A percentile compares a stretch with the other conserved stretches of the same genome.
phyloP scores from a whole-genome alignment of 2,329 filamentous ascomycete genomes.

The Cordyceps fumosorosea region DNA sequence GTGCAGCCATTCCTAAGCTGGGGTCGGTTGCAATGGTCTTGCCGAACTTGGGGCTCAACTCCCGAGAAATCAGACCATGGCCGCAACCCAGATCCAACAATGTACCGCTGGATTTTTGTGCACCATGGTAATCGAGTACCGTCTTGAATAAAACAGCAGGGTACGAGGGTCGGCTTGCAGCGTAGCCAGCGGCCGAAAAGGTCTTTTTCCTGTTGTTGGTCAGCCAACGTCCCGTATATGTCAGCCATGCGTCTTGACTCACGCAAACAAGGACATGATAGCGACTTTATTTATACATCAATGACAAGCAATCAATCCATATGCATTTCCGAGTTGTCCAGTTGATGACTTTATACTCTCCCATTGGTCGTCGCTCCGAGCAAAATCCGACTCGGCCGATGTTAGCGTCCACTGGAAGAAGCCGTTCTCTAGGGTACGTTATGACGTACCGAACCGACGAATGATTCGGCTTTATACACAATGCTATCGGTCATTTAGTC shows the following conservation, averaged over 20 bases:
- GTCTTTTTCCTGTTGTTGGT: conserved; percentile 39
- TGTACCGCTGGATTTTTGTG: conserved; percentile 23
- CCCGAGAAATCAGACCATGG: conserved; percentile 50
- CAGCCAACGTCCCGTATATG: background rate
- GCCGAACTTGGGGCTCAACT: conserved; percentile 46
- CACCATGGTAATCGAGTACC: conserved; percentile 47
- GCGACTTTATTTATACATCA: too few relatives aligned
- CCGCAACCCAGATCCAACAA: conserved; percentile 58
- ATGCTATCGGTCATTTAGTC: too few relatives aligned
- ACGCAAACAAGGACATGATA: conserved; percentile 44
- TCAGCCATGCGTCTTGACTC: conserved; percentile 16
- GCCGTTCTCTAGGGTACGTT: background rate
- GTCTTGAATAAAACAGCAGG: conserved; percentile 46
- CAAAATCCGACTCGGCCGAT: conserved; percentile 6
- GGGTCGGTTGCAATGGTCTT: conserved; percentile 49
- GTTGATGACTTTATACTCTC: conserved; percentile 1
- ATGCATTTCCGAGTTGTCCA: background rate
- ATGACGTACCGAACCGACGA: background rate
- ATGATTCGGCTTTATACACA: background rate
- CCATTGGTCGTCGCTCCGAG: conserved; percentile 1
- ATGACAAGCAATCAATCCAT: background rate
- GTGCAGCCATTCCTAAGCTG: conserved; percentile 49
- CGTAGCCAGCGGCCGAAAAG: conserved; percentile 52
- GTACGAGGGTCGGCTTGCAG: conserved; percentile 54
- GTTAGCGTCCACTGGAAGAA: background rate